These are phyloP conservation scores for Erigeron philadelphicus DNA, from an alignment of 140 eudicot genomes.

Conservation along the genomic window DNA sequence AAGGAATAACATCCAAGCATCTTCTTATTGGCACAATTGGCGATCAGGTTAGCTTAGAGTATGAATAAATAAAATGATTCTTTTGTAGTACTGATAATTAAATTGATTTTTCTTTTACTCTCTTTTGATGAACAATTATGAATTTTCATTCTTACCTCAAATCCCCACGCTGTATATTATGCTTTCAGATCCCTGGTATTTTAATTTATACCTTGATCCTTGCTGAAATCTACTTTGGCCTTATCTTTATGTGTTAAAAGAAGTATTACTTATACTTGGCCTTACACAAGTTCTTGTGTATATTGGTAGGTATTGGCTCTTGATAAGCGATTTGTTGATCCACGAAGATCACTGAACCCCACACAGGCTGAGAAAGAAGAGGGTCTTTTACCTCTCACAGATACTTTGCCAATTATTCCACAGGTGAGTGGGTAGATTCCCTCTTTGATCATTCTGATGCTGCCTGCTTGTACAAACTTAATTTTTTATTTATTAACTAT, in stretches of 20 bases:
- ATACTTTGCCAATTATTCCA: constrained; percentile 85
- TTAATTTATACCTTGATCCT: neutral
- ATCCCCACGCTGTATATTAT: neutral
- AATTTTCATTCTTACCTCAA: neutral
- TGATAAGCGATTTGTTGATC: constrained; percentile 94
- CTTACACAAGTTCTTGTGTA: constrained; percentile 10
- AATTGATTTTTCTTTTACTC: neutral
- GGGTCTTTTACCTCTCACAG: constrained; percentile 92
- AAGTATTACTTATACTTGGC: constrained; percentile 6
- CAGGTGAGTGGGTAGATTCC: constrained; percentile 46
- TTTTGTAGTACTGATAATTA: neutral
- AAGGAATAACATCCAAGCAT: constrained; percentile 88
- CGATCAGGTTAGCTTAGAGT: constrained; percentile 67
- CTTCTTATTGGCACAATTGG: constrained; percentile 89
- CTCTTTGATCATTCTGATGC: too few relatives aligned
- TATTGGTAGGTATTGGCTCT: constrained; percentile 78
- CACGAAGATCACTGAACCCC: constrained; percentile 83
- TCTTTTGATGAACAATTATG: neutral
- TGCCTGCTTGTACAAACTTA: too few relatives aligned
- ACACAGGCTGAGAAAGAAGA: constrained; percentile 96
- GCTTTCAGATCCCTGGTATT: neutral
- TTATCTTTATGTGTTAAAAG: too few relatives aligned
- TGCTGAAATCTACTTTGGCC: too few relatives aligned
- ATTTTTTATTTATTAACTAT: too few relatives aligned
- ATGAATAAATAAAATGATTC: neutral